phyloP scores from a whole-genome alignment of 192 early-diverging fungal species.

The Coemansia sp. region DNA sequence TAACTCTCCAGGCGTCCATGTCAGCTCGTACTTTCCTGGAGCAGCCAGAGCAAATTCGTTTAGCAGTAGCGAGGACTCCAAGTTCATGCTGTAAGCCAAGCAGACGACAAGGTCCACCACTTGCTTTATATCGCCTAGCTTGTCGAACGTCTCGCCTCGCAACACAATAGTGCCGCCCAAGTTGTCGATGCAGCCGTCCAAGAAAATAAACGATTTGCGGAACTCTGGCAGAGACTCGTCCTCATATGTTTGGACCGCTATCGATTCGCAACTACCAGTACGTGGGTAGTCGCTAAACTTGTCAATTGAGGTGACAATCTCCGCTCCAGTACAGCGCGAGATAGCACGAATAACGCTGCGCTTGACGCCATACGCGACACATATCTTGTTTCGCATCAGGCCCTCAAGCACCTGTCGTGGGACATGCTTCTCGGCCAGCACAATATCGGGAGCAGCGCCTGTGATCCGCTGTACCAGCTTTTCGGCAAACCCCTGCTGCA shows the following conservation, averaged over 20 bases:
- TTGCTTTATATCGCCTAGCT: slow-evolving; percentile 75
- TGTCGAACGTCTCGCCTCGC: slow-evolving; percentile 73
- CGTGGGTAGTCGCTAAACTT: slow-evolving; percentile 70
- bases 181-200: slow-evolving; percentile 80
- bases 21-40: slow-evolving; percentile 26
- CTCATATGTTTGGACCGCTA: slow-evolving; percentile 80
- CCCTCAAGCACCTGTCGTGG: slow-evolving; percentile 84
- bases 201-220: slow-evolving; percentile 84
- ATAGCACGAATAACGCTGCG: slow-evolving; percentile 80
- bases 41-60: slow-evolving; percentile 74
- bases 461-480: slow-evolving; percentile 79
- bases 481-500: slow-evolving; percentile 82
- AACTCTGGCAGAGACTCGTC: slow-evolving; percentile 77
- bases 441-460: slow-evolving; percentile 72
- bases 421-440: slow-evolving; percentile 80
- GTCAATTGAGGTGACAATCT: slow-evolving; percentile 81
- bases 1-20: not conserved
- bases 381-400: slow-evolving; percentile 75
- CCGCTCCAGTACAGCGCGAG: slow-evolving; percentile 82
- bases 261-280: slow-evolving; percentile 74
- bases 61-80: slow-evolving; percentile 77
- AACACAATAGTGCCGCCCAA: slow-evolving; percentile 87
- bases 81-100: slow-evolving; percentile 82
- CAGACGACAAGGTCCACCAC: slow-evolving; percentile 82
- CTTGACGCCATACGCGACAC: slow-evolving; percentile 86